These are phyloP conservation scores for Pseudocercospora crystallina DNA, from an alignment of 2,329 filamentous ascomycete species.

Conservation along the genomic window DNA sequence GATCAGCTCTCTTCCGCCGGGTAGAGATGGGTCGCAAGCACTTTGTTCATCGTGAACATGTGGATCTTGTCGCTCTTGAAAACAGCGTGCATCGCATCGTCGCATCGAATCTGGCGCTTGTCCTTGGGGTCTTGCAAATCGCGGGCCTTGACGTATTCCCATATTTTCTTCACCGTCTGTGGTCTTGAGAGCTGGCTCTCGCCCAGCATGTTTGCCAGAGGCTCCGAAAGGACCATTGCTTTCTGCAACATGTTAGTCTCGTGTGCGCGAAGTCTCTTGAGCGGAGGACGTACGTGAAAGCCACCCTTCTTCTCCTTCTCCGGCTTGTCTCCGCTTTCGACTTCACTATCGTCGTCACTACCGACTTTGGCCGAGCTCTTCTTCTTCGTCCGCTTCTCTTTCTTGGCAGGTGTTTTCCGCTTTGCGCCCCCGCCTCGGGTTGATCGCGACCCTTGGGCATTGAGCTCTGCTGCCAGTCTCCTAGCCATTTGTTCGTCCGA, in stretches of 20 bases:
- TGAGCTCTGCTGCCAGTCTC: slow-evolving; percentile 88
- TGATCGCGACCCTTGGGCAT: slow-evolving; percentile 64
- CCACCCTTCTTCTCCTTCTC: slow-evolving; percentile 77
- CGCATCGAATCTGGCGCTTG: slow-evolving; percentile 89
- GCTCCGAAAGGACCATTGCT: slow-evolving; percentile 70
- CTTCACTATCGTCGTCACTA: slow-evolving; percentile 76
- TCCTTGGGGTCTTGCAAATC: slow-evolving; percentile 87
- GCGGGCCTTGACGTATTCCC: slow-evolving; percentile 88
- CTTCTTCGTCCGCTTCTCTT: slow-evolving; percentile 64
- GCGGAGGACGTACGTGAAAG: slow-evolving; percentile 66
- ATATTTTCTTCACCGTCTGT: slow-evolving; percentile 93
- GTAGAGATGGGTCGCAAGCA: slow-evolving; percentile 86
- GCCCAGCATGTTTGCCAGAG: slow-evolving; percentile 68
- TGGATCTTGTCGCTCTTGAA: slow-evolving; percentile 90
- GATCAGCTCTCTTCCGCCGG: slow-evolving; percentile 64
- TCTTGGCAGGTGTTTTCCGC: slow-evolving; percentile 57
- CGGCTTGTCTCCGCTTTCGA: slow-evolving; percentile 48
- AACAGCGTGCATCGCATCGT: slow-evolving; percentile 85
- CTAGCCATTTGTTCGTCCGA: slow-evolving; percentile 88
- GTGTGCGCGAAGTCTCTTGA: no score
- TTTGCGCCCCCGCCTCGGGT: slow-evolving; percentile 69
- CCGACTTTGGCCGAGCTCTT: slow-evolving; percentile 70
- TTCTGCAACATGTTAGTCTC: slow-evolving; percentile 48
- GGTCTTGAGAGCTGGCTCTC: slow-evolving; percentile 82
- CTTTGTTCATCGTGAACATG: slow-evolving; percentile 99